Evolutionary conservation across 768 basidiomycete genomes (phyloP).

Genomic region (Trametes coccinea): DNA sequence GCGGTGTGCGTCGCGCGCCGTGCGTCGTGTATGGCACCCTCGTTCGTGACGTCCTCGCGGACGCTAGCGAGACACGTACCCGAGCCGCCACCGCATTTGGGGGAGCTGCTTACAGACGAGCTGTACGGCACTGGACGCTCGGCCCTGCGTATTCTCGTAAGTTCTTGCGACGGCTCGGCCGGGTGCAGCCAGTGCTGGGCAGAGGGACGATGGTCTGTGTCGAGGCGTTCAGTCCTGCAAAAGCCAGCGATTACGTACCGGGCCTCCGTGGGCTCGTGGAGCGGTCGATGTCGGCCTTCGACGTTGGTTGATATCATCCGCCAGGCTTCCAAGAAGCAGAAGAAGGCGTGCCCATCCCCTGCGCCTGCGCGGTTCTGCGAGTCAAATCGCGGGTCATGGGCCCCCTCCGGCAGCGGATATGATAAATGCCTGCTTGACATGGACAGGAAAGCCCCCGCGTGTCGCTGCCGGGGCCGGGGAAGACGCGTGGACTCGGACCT

Average conservation of each 20-base stretch:
- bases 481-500: too few species aligned
- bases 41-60: not conserved
- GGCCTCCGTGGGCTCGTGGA: constrained; percentile 8
- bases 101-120: not conserved
- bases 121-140: not conserved
- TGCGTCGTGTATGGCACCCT: not conserved
- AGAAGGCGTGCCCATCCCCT: constrained; percentile 2
- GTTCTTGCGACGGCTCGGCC: constrained; percentile 2
- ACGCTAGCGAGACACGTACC: not conserved
- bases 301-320: constrained; percentile 14
- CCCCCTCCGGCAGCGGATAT: not conserved
- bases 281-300: constrained; percentile 5
- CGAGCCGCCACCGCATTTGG: constrained; percentile 13
- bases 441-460: not conserved
- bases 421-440: constrained; percentile 3
- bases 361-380: not conserved
- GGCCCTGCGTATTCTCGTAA: not conserved
- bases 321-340: constrained; percentile 17
- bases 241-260: constrained; percentile 21
- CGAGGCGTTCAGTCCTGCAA: not conserved
- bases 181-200: not conserved
- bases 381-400: constrained; percentile 5
- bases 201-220: not conserved
- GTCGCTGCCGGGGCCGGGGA: not conserved
- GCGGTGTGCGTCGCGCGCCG: too few species aligned